Evolutionary conservation across 2,329 filamentous ascomycete genomes (phyloP).

Genomic region (Diaporthe batatas): DNA sequence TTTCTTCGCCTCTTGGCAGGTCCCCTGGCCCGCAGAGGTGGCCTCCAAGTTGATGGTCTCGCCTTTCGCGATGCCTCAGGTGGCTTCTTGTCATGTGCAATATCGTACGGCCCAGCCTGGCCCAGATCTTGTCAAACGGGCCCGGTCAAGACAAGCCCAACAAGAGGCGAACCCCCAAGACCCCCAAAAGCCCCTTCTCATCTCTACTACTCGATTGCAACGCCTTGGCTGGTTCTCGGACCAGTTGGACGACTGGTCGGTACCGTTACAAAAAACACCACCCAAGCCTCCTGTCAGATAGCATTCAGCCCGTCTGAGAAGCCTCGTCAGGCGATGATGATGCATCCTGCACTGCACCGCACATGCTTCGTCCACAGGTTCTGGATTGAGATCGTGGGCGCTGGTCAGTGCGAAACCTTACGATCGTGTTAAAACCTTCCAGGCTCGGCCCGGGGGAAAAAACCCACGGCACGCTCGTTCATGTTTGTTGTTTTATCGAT

Average conservation of each 20-base stretch:
- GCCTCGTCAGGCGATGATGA: neutral
- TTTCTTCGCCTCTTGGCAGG: constrained; percentile 15
- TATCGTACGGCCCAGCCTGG: constrained; percentile 27
- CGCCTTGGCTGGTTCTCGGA: neutral
- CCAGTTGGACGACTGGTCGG: neutral
- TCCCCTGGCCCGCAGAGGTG: constrained; percentile 6
- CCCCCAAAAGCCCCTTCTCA: constrained; percentile 11
- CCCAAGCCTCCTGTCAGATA: constrained; percentile 6
- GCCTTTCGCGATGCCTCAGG: constrained; percentile 13
- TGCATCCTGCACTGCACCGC: constrained; percentile 10
- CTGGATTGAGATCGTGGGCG: constrained; percentile 13
- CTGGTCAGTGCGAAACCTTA: constrained; percentile 27
- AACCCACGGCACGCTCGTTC: neutral
- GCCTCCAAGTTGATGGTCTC: neutral
- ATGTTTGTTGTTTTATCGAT: constrained; percentile 8
- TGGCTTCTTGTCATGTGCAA: constrained; percentile 5
- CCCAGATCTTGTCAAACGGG: constrained; percentile 6
- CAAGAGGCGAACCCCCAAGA: constrained; percentile 23
- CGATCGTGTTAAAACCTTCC: constrained; percentile 1
- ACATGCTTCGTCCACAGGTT: neutral
- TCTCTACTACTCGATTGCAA: neutral
- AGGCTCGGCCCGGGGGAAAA: neutral
- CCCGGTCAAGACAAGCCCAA: constrained; percentile 7
- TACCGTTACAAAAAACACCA: constrained; percentile 7
- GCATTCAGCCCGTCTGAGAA: neutral